phyloP scores from a whole-genome alignment of 1,139 yeast genomes.

The Saccharomycopsis phalli region DNA sequence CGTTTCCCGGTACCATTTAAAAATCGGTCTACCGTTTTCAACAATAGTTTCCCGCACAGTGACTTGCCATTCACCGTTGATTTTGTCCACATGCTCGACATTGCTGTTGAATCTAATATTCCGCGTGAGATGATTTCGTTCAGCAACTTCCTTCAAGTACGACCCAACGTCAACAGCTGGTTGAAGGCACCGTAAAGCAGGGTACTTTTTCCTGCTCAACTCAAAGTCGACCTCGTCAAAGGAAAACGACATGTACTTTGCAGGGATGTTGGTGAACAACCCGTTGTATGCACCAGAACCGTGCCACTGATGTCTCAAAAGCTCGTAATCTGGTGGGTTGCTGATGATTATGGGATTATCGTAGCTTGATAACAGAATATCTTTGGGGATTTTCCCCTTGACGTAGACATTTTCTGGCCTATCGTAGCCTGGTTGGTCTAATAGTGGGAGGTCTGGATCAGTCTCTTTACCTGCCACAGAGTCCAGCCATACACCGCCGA shows the following conservation, averaged over 20 bases:
- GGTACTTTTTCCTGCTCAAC: slow-evolving; percentile 6
- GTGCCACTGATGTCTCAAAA: slow-evolving; percentile 31
- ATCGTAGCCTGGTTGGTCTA: slow-evolving; percentile 22
- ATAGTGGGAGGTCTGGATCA: slow-evolving; percentile 21
- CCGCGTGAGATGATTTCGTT: slow-evolving; percentile 27
- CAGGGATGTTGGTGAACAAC: slow-evolving; percentile 40
- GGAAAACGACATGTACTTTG: slow-evolving; percentile 36
- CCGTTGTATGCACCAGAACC: slow-evolving; percentile 35
- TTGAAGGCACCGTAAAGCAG: slow-evolving; percentile 30
- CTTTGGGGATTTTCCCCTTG: slow-evolving; percentile 20
- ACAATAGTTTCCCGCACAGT: slow-evolving; percentile 24
- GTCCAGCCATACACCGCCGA: slow-evolving; percentile 33
- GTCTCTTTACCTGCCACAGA: slow-evolving; percentile 22
- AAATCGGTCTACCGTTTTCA: slow-evolving; percentile 17
- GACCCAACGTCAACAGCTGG: slow-evolving; percentile 33
- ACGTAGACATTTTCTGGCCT: slow-evolving; percentile 22
- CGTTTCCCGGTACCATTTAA: slow-evolving; percentile 28
- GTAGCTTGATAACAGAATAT: slow-evolving; percentile 4
- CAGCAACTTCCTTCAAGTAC: slow-evolving; percentile 29
- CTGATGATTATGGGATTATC: slow-evolving; percentile 17
- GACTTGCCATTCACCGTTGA: slow-evolving; percentile 31
- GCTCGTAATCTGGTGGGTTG: slow-evolving; percentile 20
- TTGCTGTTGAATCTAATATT: slow-evolving; percentile 33
- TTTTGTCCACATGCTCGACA: slow-evolving; percentile 33
- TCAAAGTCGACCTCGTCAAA: slow-evolving; percentile 22